Evolutionary conservation across 2,329 filamentous ascomycete genomes (phyloP), one percentile per base, ranked within the genome.

Genomic region (Phaeosphaeriaceae sp.): DNA sequence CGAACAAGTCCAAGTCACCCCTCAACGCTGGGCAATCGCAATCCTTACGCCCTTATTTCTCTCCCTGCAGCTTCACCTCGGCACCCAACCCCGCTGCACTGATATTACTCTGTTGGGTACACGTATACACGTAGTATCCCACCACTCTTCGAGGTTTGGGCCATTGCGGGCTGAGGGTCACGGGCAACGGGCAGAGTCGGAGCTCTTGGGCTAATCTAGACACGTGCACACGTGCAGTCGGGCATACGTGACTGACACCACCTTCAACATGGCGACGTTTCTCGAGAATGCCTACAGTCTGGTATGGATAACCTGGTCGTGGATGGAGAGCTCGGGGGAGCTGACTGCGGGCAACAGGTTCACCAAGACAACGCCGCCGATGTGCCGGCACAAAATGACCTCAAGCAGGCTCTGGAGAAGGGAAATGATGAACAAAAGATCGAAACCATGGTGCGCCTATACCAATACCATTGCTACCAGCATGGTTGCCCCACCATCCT

Each of bases 311-410:
- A 65, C 60, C 63, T 67, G 66, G 67, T 63, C 48, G 53, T 52
- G 42, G 33, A 21, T 20, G 39, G 41, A 17, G 59, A 64, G 61
- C 65, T 64, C 46, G 52, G 42, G 47, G 42, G 51, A 53, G 66
- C 68, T 72, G 66, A 73, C 66, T 45, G 52, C 37, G 46, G 54
- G 50, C 51, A 52, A 64, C 52, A 71, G 69, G 70, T 99, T 77
- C 92, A 97, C 77, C 87, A 94, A 84, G 94, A 99, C 85, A 97
- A 97, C 82, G 84, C 91, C 56, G 90, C 92, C 63, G 94, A 97
- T 75, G 87, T 95, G 68, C 93, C 94, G 50, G 86, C 88, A 56
- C 81, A 94, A 76, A 90, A 92, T 71, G 94, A 99, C 74, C 83
- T 99, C 77, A 92, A 91, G 77, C 91, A 87, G 66, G 89, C 95